Evolutionary conservation across 2,329 filamentous ascomycete species (phyloP), one percentile per base, ranked within the genome.

Genomic region (Truncatella angustata): DNA sequence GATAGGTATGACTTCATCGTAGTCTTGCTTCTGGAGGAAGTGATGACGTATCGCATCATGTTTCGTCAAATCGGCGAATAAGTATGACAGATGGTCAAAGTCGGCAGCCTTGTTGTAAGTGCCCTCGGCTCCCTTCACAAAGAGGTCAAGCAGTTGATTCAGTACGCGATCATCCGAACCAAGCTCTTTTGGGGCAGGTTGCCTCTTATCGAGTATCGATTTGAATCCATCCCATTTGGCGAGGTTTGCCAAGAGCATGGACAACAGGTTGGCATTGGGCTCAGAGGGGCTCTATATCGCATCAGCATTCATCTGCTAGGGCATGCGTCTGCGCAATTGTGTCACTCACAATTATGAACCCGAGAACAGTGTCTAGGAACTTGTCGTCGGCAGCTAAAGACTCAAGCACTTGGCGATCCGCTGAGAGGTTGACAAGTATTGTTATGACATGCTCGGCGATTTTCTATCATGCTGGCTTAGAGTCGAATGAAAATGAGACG

Each of bases 171-270:
- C 80, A 36, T 90, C 89, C 1, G 84, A 87, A 5, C 83, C 85
- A 5, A 96, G 80, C n/a, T 78, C 77, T 51, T 85, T 81, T 2
- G 91, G 88, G 0, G 86, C 69, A 5, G 80, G 73, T 56, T 91
- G 87, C 63, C 87, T 88, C 51, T 88, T 76, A 4, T 78, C 76
- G 10, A 93, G 70, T 4, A 97, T 75, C 39, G 79, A 79, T 58
- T 87, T 87, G 52, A 96, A 70, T 5, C 78, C 79, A 60, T 93
- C 85, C 55, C 82, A 87, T 73, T 97, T 97, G 53, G 86, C 82
- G 49, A 99, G 77, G 66, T 99, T 99, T 68, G 94, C 91, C 21
- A 97, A 80, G 12, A 99, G 81, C 91, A 97, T 97, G 42, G 91
- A 85, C 42, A 95, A 74, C 36, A 94, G 80, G 65, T 97, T 88